phyloP scores from a whole-genome alignment of 2,329 filamentous ascomycete species.

The Neocucurbitaria cava region DNA sequence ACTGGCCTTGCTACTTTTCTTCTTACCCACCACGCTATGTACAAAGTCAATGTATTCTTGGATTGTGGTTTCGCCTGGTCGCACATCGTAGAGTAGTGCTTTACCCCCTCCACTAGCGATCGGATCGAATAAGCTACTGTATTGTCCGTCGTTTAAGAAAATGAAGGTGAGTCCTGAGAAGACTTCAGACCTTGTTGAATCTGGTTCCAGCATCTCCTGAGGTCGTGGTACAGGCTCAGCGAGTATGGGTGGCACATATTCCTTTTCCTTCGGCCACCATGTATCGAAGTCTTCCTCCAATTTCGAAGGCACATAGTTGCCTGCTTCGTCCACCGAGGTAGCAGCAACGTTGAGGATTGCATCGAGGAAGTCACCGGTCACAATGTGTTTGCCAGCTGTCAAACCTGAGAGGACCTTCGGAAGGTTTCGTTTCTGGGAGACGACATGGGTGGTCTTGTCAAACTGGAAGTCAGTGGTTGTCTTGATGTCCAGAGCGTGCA shows the following conservation, averaged over 20 bases:
- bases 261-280: slow-evolving; percentile 77
- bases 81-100: slow-evolving; percentile 70
- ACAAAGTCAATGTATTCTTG: slow-evolving; percentile 82
- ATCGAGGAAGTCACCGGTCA: slow-evolving; percentile 75
- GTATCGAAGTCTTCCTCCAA: slow-evolving; percentile 81
- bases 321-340: slow-evolving; percentile 36
- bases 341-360: slow-evolving; percentile 70
- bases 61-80: slow-evolving; percentile 68
- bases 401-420: slow-evolving; percentile 86
- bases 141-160: slow-evolving; percentile 80
- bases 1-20: slow-evolving; percentile 69
- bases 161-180: slow-evolving; percentile 91
- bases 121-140: slow-evolving; percentile 74
- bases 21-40: slow-evolving; percentile 75
- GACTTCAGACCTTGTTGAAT: slow-evolving; percentile 69
- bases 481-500: slow-evolving; percentile 91
- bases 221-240: slow-evolving; percentile 76
- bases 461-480: slow-evolving; percentile 75
- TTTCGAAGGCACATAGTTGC: slow-evolving; percentile 60
- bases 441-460: slow-evolving; percentile 80
- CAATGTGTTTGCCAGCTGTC: slow-evolving; percentile 79
- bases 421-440: slow-evolving; percentile 89
- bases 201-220: slow-evolving; percentile 74
- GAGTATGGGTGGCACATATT: slow-evolving; percentile 75
- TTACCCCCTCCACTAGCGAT: slow-evolving; percentile 86